Base-by-base conservation (phyloP, 1,284 basidiomycete species). In the Pyrrhoderma lamaoense region DNA sequence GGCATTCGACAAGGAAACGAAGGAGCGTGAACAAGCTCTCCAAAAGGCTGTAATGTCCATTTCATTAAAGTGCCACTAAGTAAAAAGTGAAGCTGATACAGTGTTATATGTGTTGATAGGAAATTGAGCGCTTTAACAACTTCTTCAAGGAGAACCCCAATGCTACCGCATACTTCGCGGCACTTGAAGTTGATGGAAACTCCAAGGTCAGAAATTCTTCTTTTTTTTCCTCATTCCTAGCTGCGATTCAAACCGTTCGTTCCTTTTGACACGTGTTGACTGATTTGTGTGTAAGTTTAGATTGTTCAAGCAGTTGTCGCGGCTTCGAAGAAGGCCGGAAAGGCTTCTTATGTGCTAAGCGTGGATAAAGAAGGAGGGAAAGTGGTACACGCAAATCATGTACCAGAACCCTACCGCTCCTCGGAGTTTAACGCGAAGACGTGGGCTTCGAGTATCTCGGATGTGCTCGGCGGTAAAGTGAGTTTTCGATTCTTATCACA, bases 321-420 rank as follows among this genome's bases (percentile, higher is more conserved):
- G 14, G 80, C 89, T 57, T 85, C 82, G 36, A 92, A 85, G 70
- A 85, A 89, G 62, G 73, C 90, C 14, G 75, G 73, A 51, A 97
- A 94, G 69, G 79, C 89, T 2, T 76, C 89, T 19, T 99, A 97
- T 68, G 79, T 96, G 21, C 90, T 99, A 73, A 90, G 85, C 61
- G 73, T 80, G 16, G 89, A 95, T 60, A 51, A 62, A 1, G 77
- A 79, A 54, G 74, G 72, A 31, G 77, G 75, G 56, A 95, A 91
- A 67, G 84, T 98, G 53, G 82, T 86, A 1, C 94, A 98, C 65
- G 84, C 85, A 52, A 98, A 97, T 69, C 85, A 76, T 62, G 76
- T 98, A 42, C 82, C 94, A 0, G 75, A 79, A 16, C 62, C 67
- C 2, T 64, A 76, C 21, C 87, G 86, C 64, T 71, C 65, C 18